These are phyloP conservation scores for Chaetomiaceae sp. DNA, from an alignment of 2,329 filamentous ascomycete species.

Conservation along the genomic window DNA sequence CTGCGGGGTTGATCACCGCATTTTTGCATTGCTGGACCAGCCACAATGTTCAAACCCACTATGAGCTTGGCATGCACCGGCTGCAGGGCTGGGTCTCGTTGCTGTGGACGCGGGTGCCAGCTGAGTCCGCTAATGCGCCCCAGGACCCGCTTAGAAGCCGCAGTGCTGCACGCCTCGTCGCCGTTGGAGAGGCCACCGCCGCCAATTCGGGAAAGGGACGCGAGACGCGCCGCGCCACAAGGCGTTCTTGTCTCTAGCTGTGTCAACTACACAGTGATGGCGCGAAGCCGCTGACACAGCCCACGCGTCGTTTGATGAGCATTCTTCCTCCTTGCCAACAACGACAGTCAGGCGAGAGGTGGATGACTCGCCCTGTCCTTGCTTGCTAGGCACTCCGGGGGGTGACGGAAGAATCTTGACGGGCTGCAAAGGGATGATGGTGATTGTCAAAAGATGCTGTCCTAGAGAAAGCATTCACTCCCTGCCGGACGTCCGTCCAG, in stretches of 20 bases:
- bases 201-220: not conserved
- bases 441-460: no score
- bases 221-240: not conserved
- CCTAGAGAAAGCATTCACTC: no score
- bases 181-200: not conserved
- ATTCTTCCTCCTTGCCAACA: no score
- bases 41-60: not conserved
- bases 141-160: conserved; percentile 1
- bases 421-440: no score
- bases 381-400: no score
- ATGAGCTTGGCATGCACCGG: conserved; percentile 10
- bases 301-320: no score
- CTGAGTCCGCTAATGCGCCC: conserved; percentile 3
- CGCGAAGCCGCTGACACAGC: no score
- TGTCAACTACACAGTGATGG: no score
- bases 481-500: no score
- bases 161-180: not conserved
- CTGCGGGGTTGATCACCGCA: not conserved
- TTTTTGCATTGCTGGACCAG: not conserved
- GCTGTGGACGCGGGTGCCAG: not conserved
- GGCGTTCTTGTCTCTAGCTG: not conserved
- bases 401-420: no score
- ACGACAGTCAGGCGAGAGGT: no score
- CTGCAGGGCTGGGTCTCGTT: conserved; percentile 13
- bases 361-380: no score